phyloP scores from a whole-genome alignment of 2,329 filamentous ascomycete genomes.

The Lecanoromycetidae sp. region DNA sequence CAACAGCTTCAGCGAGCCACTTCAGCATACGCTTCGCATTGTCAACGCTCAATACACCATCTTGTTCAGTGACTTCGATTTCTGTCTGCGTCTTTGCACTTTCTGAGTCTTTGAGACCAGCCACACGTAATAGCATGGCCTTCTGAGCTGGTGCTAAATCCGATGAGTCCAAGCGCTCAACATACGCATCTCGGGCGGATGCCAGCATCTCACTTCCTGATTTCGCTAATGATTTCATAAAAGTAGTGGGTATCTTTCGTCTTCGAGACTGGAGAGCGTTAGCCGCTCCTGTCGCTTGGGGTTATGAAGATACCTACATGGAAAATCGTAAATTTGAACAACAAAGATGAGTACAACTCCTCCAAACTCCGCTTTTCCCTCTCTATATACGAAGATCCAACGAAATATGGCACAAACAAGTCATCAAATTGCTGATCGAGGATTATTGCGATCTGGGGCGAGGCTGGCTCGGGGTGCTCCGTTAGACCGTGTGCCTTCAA shows the following conservation, averaged over 20 bases:
- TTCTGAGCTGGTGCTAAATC: conserved; percentile 83
- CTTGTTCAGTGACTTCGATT: conserved; percentile 80
- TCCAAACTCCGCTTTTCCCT: conserved; percentile 56
- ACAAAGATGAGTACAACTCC: conserved; percentile 74
- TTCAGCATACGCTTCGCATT: conserved; percentile 96
- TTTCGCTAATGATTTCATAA: conserved; percentile 84
- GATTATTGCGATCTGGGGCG: conserved; percentile 63
- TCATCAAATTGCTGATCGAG: conserved; percentile 58
- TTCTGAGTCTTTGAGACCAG: conserved; percentile 64
- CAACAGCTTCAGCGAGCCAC: conserved; percentile 92
- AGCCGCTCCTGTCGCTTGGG: neutral
- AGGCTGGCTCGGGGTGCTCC: conserved; percentile 85
- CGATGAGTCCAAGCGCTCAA: conserved; percentile 75
- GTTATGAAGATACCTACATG: no score
- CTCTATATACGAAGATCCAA: conserved; percentile 54
- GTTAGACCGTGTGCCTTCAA: conserved; percentile 88
- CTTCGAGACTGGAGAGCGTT: conserved; percentile 33
- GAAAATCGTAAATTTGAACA: conserved; percentile 96
- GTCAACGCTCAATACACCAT: conserved; percentile 68
- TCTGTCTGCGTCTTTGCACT: conserved; percentile 62
- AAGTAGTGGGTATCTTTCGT: conserved; percentile 80
- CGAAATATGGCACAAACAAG: conserved; percentile 54
- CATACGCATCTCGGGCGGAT: conserved; percentile 80
- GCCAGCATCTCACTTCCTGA: conserved; percentile 80
- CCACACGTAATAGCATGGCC: conserved; percentile 77